A percentile compares a stretch with the other conserved stretches of the same genome.
These are phyloP conservation scores for Luffa acutangula DNA, from an alignment of 306 rosid species.

Conservation along the genomic window DNA sequence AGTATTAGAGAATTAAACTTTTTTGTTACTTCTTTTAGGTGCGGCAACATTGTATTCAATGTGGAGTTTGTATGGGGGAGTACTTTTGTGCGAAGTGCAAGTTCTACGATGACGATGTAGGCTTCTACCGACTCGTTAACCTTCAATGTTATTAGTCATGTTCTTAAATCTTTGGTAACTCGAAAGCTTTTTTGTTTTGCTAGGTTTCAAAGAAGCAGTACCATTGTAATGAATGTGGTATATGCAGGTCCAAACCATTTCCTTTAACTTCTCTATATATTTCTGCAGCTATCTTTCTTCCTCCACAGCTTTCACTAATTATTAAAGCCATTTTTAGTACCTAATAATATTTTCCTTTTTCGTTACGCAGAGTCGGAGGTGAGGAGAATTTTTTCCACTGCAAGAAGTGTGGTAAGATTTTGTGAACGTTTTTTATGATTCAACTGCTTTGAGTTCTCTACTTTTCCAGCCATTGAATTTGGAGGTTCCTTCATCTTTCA, in stretches of 20 bases:
- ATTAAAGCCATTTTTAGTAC: neutral
- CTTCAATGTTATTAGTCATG: neutral
- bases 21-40: slow-evolving; percentile 36
- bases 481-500: slow-evolving; percentile 14
- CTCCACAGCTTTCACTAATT: neutral
- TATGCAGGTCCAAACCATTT: slow-evolving; percentile 59
- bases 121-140: slow-evolving; percentile 6
- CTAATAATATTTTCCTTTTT: neutral
- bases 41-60: slow-evolving; percentile 58
- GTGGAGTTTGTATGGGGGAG: slow-evolving; percentile 75
- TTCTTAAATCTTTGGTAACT: neutral
- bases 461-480: slow-evolving; percentile 1
- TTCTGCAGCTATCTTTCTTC: neutral
- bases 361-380: slow-evolving; percentile 51
- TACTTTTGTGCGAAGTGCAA: slow-evolving; percentile 75
- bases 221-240: slow-evolving; percentile 77
- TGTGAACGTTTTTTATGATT: neutral
- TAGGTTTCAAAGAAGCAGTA: slow-evolving; percentile 54
- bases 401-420: slow-evolving; percentile 47
- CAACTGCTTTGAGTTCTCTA: neutral
- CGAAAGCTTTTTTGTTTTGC: neutral
- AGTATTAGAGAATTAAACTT: slow-evolving; percentile 1
- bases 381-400: slow-evolving; percentile 64
- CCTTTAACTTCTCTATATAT: neutral
- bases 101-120: slow-evolving; percentile 65